phyloP scores from a whole-genome alignment of 2,329 filamentous ascomycete species.

The Colletotrichum sp. region DNA sequence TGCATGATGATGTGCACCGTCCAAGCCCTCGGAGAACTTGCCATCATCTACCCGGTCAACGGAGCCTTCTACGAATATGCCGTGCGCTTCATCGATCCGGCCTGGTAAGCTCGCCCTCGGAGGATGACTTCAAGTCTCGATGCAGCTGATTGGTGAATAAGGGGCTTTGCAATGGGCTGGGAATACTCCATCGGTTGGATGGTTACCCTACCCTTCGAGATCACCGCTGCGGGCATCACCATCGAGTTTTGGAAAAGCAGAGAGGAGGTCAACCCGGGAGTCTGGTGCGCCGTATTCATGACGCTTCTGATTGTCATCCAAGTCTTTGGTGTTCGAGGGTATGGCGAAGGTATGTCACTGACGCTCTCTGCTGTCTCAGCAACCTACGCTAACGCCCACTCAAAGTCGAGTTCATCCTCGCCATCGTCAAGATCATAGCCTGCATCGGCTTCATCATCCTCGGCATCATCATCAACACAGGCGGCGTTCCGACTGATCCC shows the following conservation, averaged over 20 bases:
- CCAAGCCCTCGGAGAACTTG: slow-evolving; percentile 65
- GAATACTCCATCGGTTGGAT: slow-evolving; percentile 32
- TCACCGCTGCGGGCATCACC: slow-evolving; percentile 78
- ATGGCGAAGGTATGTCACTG: slow-evolving; percentile 69
- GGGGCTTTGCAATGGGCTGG: slow-evolving; percentile 58
- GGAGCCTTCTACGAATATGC: slow-evolving; percentile 66
- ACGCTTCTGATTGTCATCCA: slow-evolving; percentile 69
- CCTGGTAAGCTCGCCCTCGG: slow-evolving; percentile 37
- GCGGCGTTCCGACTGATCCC: slow-evolving; percentile 45
- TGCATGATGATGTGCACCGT: slow-evolving; percentile 58
- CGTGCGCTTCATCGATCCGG: slow-evolving; percentile 65
- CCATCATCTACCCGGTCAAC: slow-evolving; percentile 64
- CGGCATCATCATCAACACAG: background rate
- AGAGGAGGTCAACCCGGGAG: slow-evolving; percentile 73
- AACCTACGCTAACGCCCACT: slow-evolving; percentile 67
- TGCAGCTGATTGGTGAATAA: background rate
- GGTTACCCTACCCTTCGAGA: background rate
- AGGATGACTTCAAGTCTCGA: no score
- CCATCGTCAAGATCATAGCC: slow-evolving; percentile 43
- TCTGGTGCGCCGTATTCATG: slow-evolving; percentile 77
- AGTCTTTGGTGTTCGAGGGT: slow-evolving; percentile 72
- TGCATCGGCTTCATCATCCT: background rate
- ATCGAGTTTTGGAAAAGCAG: slow-evolving; percentile 77
- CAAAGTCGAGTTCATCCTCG: slow-evolving; percentile 66
- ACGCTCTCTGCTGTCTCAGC: slow-evolving; percentile 51